A percentile compares a stretch with the other conserved stretches of the same genome.
Conservation (phyloP, 495 filamentous ascomycete genomes). For the Apodospora peruviana region DNA sequence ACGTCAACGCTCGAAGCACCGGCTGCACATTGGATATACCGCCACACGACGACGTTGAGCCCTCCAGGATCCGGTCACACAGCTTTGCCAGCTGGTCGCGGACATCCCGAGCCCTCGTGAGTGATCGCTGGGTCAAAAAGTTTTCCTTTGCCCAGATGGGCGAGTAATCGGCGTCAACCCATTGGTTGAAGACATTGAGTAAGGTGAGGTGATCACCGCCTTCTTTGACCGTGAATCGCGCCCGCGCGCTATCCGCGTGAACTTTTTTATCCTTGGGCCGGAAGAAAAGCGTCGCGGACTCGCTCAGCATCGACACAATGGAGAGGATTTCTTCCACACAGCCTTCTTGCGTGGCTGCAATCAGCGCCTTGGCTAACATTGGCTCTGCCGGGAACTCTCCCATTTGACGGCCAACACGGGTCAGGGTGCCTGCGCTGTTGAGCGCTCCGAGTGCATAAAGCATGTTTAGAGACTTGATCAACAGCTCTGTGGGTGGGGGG, state of each 20-base stretch:
- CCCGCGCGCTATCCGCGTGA: constrained; percentile 88
- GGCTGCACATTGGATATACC: constrained; percentile 66
- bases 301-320: constrained; percentile 89
- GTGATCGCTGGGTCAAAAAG: constrained; percentile 82
- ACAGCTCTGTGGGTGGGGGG: constrained; percentile 81
- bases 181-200: constrained; percentile 96
- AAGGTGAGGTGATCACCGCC: constrained; percentile 88
- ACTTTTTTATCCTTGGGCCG: constrained; percentile 97
- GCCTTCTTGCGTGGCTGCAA: constrained; percentile 81
- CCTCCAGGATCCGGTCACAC: constrained; percentile 83
- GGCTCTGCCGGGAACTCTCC: constrained; percentile 94
- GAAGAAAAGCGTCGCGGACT: constrained; percentile 86
- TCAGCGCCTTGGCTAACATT: constrained; percentile 85
- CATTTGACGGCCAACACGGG: constrained; percentile 91
- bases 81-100: constrained; percentile 92
- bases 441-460: constrained; percentile 88
- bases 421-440: constrained; percentile 84
- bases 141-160: constrained; percentile 89
- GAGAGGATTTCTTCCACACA: constrained; percentile 95
- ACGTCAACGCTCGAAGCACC: constrained; percentile 80
- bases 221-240: constrained; percentile 85
- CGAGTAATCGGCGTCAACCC: constrained; percentile 88
- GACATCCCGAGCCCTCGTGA: constrained; percentile 84
- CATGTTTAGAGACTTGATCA: constrained; percentile 86
- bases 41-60: constrained; percentile 63